Conservation (phyloP, 257 asterid species). For the Solanum chilense region DNA sequence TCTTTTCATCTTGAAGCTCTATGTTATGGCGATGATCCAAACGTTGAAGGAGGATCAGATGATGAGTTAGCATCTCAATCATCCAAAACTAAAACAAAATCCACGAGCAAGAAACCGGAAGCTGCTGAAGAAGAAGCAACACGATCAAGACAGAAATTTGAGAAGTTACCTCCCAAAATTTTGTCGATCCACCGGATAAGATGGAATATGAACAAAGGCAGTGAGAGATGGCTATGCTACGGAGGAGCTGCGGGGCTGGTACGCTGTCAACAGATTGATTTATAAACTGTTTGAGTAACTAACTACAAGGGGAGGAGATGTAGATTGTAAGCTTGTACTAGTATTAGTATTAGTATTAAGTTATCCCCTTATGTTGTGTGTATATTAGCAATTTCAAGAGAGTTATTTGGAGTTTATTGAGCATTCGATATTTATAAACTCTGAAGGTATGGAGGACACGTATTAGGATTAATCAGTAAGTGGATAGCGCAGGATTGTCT, state of each 20-base stretch:
- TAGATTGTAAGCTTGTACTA: neutral
- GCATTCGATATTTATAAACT: neutral
- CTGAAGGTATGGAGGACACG: neutral
- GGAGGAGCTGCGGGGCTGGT: constrained; percentile 91
- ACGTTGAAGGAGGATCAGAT: constrained; percentile 8
- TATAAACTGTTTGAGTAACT: neutral
- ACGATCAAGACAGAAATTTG: constrained; percentile 1
- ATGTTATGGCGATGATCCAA: constrained; percentile 11
- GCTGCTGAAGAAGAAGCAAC: constrained; percentile 3
- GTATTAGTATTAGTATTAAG: neutral
- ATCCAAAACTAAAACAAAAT: constrained; percentile 4
- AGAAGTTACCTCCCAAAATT: constrained; percentile 46
- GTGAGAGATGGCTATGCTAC: constrained; percentile 78
- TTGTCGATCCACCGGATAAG: constrained; percentile 72
- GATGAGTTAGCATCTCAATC: neutral
- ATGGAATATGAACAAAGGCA: constrained; percentile 78
- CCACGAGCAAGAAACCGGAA: constrained; percentile 1
- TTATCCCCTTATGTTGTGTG: neutral
- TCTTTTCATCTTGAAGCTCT: constrained; percentile 14
- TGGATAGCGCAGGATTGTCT: neutral
- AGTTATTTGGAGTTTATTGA: neutral
- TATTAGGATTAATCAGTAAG: neutral
- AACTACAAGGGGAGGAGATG: neutral
- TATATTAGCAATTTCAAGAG: neutral
- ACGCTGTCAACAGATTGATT: constrained; percentile 54